phyloP scores from a whole-genome alignment of 768 basidiomycete genomes.

The Chalciporus chontae region DNA sequence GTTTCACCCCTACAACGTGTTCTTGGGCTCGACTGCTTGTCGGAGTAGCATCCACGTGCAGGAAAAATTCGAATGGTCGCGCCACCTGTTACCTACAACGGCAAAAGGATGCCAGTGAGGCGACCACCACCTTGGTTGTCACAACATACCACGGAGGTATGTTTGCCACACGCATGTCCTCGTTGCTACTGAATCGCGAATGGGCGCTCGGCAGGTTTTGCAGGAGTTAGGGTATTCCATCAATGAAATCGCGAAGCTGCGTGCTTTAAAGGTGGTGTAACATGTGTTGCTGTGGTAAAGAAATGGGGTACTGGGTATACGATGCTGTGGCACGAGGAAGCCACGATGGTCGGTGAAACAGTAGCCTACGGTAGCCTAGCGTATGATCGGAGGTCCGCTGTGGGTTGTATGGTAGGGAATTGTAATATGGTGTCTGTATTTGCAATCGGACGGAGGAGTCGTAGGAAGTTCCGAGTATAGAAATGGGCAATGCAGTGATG shows the following conservation, averaged over 20 bases:
- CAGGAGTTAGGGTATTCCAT: constrained; percentile 41
- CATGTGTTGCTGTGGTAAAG: constrained; percentile 13
- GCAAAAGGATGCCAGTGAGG: constrained; percentile 67
- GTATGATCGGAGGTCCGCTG: constrained; percentile 25
- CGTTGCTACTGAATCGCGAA: not conserved
- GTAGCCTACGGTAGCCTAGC: constrained; percentile 5
- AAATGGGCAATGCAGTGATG: constrained; percentile 23
- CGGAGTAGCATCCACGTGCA: constrained; percentile 61
- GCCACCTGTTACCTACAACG: constrained; percentile 80
- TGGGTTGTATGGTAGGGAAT: constrained; percentile 20
- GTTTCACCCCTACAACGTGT: constrained; percentile 30
- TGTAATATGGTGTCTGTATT: constrained; percentile 20
- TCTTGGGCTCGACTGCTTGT: constrained; percentile 11
- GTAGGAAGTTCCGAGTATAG: constrained; percentile 17
- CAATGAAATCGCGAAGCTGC: constrained; percentile 41
- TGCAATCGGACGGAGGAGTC: constrained; percentile 22
- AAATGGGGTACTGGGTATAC: constrained; percentile 18
- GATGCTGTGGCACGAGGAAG: constrained; percentile 1
- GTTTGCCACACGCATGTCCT: constrained; percentile 10
- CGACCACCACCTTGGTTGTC: constrained; percentile 86
- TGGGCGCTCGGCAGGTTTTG: constrained; percentile 32
- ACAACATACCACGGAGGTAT: constrained; percentile 76
- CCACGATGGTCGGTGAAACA: not conserved
- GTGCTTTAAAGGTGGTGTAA: constrained; percentile 41
- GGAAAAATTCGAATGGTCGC: constrained; percentile 77